Evolutionary conservation across 495 filamentous ascomycete species (phyloP).

Genomic region (Talaromyces adpressus): DNA sequence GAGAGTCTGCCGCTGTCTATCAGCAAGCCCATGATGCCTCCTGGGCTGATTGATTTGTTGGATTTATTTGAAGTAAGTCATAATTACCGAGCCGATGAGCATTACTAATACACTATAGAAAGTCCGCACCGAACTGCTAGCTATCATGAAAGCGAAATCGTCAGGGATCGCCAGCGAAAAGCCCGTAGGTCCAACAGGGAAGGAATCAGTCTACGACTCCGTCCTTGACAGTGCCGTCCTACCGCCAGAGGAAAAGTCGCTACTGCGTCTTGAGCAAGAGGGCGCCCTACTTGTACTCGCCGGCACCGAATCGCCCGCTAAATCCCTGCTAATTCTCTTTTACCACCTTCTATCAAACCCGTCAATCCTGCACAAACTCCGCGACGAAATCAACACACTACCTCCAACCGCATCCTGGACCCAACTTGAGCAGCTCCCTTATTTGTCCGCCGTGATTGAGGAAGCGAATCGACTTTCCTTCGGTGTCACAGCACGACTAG

Average conservation of each 20-base stretch:
- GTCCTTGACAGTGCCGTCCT: conserved; percentile 26
- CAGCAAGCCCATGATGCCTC: conserved; percentile 31
- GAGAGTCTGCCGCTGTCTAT: conserved; percentile 28
- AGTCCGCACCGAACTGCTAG: conserved; percentile 26
- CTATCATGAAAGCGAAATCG: conserved; percentile 25
- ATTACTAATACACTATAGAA: conserved; percentile 18
- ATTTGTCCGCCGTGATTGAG: conserved; percentile 35
- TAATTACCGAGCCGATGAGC: neutral
- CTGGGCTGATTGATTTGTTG: conserved; percentile 30
- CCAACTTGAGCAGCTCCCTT: conserved; percentile 39
- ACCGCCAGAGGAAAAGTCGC: conserved; percentile 24
- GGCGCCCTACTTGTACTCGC: conserved; percentile 27
- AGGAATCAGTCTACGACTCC: conserved; percentile 27
- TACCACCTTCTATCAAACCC: conserved; percentile 32
- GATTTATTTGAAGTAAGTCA: conserved; percentile 25
- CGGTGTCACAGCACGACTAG: conserved; percentile 20
- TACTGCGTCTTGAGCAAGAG: conserved; percentile 31
- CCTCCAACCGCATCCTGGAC: conserved; percentile 17
- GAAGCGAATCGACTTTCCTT: conserved; percentile 37
- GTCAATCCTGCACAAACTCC: conserved; percentile 19
- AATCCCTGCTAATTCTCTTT: conserved; percentile 23
- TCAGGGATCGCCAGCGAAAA: conserved; percentile 17
- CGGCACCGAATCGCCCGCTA: conserved; percentile 27
- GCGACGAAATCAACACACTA: conserved; percentile 23
- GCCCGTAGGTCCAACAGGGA: conserved; percentile 10